Percentiles rank a stretch among this genome's conserved stretches.
phyloP scores from a whole-genome alignment of 1,284 basidiomycete genomes.

The Ustilago hordei region DNA sequence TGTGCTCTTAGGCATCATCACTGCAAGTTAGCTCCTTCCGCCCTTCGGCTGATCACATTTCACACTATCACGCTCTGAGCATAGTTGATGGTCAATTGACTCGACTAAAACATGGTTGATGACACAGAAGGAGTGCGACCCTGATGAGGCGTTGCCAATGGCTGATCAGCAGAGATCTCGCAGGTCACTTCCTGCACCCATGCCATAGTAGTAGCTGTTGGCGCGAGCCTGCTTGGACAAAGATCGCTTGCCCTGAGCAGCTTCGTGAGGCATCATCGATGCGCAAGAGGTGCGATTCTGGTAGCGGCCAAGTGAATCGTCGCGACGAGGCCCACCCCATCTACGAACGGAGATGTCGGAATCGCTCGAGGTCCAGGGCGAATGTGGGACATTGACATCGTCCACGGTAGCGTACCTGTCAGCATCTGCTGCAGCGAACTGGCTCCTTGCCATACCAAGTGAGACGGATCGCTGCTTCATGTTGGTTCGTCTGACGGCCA shows the following conservation, averaged over 20 bases:
- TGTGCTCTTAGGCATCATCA: not conserved
- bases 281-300: conserved; percentile 11
- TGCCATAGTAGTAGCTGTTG: conserved; percentile 36
- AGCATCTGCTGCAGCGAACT: conserved; percentile 9
- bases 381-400: conserved; percentile 19
- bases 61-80: not conserved
- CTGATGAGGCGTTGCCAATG: not conserved
- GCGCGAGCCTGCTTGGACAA: conserved; percentile 12
- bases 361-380: conserved; percentile 49
- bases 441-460: conserved; percentile 24
- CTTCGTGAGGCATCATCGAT: not conserved
- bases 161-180: conserved; percentile 27
- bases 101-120: not conserved
- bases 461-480: conserved; percentile 35
- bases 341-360: conserved; percentile 50
- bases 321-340: conserved; percentile 38
- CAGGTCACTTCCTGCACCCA: conserved; percentile 26
- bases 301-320: conserved; percentile 19
- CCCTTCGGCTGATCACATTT: not conserved
- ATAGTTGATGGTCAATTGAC: not conserved
- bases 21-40: too few species aligned
- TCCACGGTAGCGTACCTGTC: not conserved
- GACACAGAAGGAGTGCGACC: not conserved
- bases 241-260: conserved; percentile 6
- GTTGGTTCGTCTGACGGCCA: conserved; percentile 17